Base-by-base conservation (phyloP, 768 basidiomycete genomes). In the Rubroboletus pulcherrimus region DNA sequence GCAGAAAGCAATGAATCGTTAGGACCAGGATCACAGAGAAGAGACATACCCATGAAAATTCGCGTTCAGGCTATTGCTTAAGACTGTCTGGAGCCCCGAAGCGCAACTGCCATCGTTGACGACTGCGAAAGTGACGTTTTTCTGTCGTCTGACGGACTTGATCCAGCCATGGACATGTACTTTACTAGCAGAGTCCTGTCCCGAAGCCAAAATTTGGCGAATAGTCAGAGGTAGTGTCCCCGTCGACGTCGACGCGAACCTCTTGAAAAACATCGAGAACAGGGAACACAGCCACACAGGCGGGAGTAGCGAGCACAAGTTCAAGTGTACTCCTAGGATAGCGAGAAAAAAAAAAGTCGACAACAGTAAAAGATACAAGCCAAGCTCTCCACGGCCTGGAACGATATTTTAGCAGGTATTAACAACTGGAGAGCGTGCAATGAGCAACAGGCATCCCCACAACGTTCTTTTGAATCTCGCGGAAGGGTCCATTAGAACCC, bases 111-210 rank as follows among this genome's bases (percentile, higher is more conserved):
- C 94, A 71, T 97, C 94, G 41, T 81, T 84, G 53, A 96, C 72
- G 44, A 87, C 83, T 12, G 85, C 87, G 66, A 97, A 98, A 3
- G 91, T 79, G n/a, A 93, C 78, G 49, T 85, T 85, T 75, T 96
- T 96, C 74, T 96, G 93, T 40, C 84, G 81, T 40, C 93, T 80
- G 39, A 95, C 80, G 2, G 89, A 91, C 63, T 87, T 87, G 53
- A 98, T 78, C 91, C 92, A 96, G 49, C 91, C 94, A 41, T 85
- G 82, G 10, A 95, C 78, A 21, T 72, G 59, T 8, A 77, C 63
- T 11, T 64, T 59, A 21, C n/a, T 47, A 1, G 54, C n/a, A 8
- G 56, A 19, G 14, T 53, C 57, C 35, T 31, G 54, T 19, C 54
- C 54, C 7, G 63, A 63, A 5, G 68, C 55, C 17, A 78, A 67